Base-by-base conservation (phyloP, 495 filamentous ascomycete genomes). In the Xylona heveae region DNA sequence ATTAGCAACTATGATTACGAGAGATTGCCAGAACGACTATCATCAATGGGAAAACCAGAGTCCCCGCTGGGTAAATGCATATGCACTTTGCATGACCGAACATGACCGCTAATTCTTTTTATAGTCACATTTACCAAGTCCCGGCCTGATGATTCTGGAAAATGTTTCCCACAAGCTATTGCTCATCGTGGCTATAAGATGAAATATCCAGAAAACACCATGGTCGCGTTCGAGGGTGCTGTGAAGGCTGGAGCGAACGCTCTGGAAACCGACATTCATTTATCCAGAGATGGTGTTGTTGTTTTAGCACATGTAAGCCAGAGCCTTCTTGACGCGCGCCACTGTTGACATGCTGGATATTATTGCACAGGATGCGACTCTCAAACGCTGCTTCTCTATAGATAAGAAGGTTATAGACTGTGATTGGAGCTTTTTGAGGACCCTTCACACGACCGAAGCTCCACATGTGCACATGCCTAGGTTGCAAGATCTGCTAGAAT, bases 101-200 rank as follows among this genome's bases (percentile, higher is more conserved):
- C 23, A 25, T 34, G 19, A 34, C 15, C 24, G 19, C 9, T 5
- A 13, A 19, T 29, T 6, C 20, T 4, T 14, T 9, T 24, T 31
- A 3, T 12, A 52, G 50, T 49, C 26, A 15, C 40, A 2, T 52
- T 46, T 28, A 31, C 47, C 7, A 34, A 42, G 17, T 43, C 50
- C n/a, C 25, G 30, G 13, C 48, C 37, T 35, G 42, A 49, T 37
- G 37, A 45, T 10, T 28, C 30, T n/a, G 52, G 52, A n/a, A 33
- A 33, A 17, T 36, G 19, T 13, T 34, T 72, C 15, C 83, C 84
- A 0, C 79, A 84, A 36, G 62, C 66, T 14, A 88, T 93, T 39
- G 76, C 77, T 6, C 85, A 95, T 55, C 66, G 85, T 16, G 85
- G 85, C 2, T 88, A 73, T 55, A 85, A 76, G 43, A 68, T 63